Evolutionary conservation across 495 filamentous ascomycete genomes (phyloP), one percentile per base, ranked within the genome.

Genomic region (Hypoxylon trugodes): DNA sequence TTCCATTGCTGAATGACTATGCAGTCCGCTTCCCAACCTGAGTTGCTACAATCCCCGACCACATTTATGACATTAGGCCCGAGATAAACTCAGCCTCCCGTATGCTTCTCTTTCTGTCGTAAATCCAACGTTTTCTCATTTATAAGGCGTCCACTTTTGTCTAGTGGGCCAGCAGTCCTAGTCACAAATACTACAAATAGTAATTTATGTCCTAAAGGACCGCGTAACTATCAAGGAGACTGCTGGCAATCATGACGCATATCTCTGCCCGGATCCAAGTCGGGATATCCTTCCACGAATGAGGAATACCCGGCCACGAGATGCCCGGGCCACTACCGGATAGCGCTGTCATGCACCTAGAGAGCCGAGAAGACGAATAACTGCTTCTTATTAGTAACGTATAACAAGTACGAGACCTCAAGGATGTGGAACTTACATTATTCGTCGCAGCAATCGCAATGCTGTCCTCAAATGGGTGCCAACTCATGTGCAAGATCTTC

Each of bases 401-500:
- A 10, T 5, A 46, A 16, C 49, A 13, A 28, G 6, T 22, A 2
- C 24, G n/a, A 28, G 4, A 50, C 8, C 12, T 15, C 4, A 45
- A 35, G 24, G 18, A 50, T 22, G 10, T 46, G 35, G 4, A 10
- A 84, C 92, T 89, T 78, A 98, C 95, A 77, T 98, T 98, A 82
- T 98, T 98, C 60, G 95, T 98, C 45, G 95, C 95, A 58, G 95
- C 95, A 83, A 98, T 98, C 37, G 95, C 95, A 81, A 98, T 98
- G 78, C 94, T 97, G 80, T 98, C 95, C 81, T 98, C 95, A 73
- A 92, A 97, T 42, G 95, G 95, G 87, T 98, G 95, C 95, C 95
- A 98, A 79, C 95, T 98, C 95, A 98, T 98, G 75, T 98, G 95
- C 74, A 98, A 72, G 74, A 98, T 98, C 87, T 98, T 98, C 89